Percentiles rank a stretch among this genome's conserved stretches.
Conservation (phyloP, 306 rosid species). For the Acmispon strigosus region DNA sequence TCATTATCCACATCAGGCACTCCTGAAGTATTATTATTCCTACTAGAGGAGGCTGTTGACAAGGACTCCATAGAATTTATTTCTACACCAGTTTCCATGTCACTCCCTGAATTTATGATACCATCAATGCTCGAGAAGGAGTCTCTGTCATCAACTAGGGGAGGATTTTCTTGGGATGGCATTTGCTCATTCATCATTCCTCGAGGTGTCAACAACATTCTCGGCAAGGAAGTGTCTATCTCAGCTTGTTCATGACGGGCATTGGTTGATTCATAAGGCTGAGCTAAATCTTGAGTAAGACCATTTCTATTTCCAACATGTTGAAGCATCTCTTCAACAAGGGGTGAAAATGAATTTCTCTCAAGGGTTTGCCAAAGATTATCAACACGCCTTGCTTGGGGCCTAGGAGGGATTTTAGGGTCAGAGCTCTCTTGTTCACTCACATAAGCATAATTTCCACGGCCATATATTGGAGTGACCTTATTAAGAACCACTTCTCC, state of each 20-base stretch:
- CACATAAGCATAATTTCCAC: slow-evolving; percentile 38
- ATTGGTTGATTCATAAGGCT: slow-evolving; percentile 40
- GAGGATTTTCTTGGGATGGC: slow-evolving; percentile 45
- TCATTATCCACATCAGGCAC: slow-evolving; percentile 80
- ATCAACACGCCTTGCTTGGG: slow-evolving; percentile 80
- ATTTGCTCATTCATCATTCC: slow-evolving; percentile 72
- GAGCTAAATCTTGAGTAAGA: slow-evolving; percentile 45
- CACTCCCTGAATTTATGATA: slow-evolving; percentile 79
- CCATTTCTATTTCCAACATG: slow-evolving; percentile 76
- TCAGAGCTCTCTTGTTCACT: slow-evolving; percentile 52
- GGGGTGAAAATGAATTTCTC: slow-evolving; percentile 52
- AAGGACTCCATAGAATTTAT: slow-evolving; percentile 82
- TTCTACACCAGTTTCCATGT: slow-evolving; percentile 75
- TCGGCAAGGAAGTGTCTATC: slow-evolving; percentile 52
- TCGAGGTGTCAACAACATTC: slow-evolving; percentile 67
- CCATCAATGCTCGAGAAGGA: slow-evolving; percentile 88
- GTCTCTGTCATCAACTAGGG: slow-evolving; percentile 77
- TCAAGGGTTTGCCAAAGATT: slow-evolving; percentile 78
- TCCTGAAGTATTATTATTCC: slow-evolving; percentile 67
- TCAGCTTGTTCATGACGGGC: slow-evolving; percentile 40
- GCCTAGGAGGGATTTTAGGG: slow-evolving; percentile 69
- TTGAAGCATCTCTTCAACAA: slow-evolving; percentile 82
- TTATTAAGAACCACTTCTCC: slow-evolving; percentile 68
- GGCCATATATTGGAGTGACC: slow-evolving; percentile 89
- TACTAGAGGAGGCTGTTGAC: slow-evolving; percentile 87